Evolutionary conservation across 495 filamentous ascomycete genomes (phyloP).

Genomic region (Aspergillus steynii): DNA sequence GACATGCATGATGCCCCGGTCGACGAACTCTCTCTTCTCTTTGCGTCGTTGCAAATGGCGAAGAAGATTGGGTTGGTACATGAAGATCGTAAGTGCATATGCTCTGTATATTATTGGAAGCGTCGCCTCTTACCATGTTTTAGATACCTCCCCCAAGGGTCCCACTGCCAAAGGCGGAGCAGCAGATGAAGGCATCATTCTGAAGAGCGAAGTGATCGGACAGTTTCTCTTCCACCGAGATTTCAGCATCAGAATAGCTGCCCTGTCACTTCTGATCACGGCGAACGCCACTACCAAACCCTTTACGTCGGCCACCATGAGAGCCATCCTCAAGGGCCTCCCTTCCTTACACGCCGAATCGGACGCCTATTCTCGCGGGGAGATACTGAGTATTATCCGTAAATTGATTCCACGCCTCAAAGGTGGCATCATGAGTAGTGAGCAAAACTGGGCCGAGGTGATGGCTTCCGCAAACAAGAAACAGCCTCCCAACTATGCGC

Average conservation of each 20-base stretch:
- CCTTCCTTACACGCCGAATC: slow-evolving; percentile 73
- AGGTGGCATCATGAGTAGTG: slow-evolving; percentile 32
- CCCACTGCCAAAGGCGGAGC: slow-evolving; percentile 15
- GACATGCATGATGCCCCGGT: slow-evolving; percentile 41
- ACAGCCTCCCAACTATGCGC: slow-evolving; percentile 17
- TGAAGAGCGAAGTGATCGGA: slow-evolving; percentile 44
- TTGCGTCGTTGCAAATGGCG: slow-evolving; percentile 71
- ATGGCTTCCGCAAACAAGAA: slow-evolving; percentile 18
- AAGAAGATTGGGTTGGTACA: slow-evolving; percentile 77
- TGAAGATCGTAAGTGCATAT: slow-evolving; percentile 62
- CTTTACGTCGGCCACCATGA: slow-evolving; percentile 57
- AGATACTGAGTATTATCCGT: slow-evolving; percentile 66
- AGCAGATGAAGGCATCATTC: slow-evolving; percentile 25
- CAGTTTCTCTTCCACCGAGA: slow-evolving; percentile 63
- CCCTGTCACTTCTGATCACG: slow-evolving; percentile 71
- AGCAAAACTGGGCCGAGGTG: slow-evolving; percentile 16
- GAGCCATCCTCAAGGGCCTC: slow-evolving; percentile 60
- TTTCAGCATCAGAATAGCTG: slow-evolving; percentile 66
- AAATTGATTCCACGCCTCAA: slow-evolving; percentile 67
- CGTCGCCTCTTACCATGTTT: slow-evolving; percentile 16
- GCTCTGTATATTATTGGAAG: not conserved
- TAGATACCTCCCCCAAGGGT: slow-evolving; percentile 34
- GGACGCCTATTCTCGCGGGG: slow-evolving; percentile 79
- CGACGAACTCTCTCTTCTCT: slow-evolving; percentile 59
- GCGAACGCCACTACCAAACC: slow-evolving; percentile 71